Conservation (phyloP, 371 early-diverging fungal species). For the Lichtheimia corymbifera region DNA sequence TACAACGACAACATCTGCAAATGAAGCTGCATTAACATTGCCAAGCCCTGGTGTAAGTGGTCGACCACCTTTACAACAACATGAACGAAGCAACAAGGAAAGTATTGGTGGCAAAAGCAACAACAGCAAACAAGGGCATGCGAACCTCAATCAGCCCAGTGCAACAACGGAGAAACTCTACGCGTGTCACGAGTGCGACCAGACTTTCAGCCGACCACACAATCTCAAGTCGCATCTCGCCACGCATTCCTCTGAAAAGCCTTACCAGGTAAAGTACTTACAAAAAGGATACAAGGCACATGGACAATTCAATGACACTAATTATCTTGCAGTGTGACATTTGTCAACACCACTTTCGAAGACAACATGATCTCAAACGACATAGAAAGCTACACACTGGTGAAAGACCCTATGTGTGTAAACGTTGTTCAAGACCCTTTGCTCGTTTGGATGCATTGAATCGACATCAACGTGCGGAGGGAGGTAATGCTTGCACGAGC, state of each 20-base stretch:
- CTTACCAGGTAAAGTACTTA: constrained; percentile 37
- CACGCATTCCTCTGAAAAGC: constrained; percentile 46
- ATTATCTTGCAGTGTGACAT: constrained; percentile 28
- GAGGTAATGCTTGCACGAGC: constrained; percentile 52
- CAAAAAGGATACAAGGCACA: constrained; percentile 8
- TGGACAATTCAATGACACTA: neutral
- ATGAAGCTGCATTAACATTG: neutral
- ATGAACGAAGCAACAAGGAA: too few species aligned
- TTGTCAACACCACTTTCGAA: constrained; percentile 48
- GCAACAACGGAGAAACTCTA: constrained; percentile 21
- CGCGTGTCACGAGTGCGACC: constrained; percentile 40
- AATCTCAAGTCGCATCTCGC: constrained; percentile 50
- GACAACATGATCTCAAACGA: constrained; percentile 66
- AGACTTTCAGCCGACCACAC: constrained; percentile 48
- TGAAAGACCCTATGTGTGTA: constrained; percentile 60
- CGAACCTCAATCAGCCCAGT: constrained; percentile 2
- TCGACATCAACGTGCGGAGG: constrained; percentile 68
- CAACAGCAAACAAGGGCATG: constrained; percentile 2
- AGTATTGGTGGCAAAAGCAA: too few species aligned
- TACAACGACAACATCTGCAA: constrained; percentile 1
- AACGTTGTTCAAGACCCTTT: constrained; percentile 60
- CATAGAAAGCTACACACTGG: constrained; percentile 67
- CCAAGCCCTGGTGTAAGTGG: neutral
- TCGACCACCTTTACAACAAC: too few species aligned
- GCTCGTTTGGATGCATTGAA: constrained; percentile 72